Conservation (phyloP, 306 rosid genomes). For the Chamaecrista fasciculata region DNA sequence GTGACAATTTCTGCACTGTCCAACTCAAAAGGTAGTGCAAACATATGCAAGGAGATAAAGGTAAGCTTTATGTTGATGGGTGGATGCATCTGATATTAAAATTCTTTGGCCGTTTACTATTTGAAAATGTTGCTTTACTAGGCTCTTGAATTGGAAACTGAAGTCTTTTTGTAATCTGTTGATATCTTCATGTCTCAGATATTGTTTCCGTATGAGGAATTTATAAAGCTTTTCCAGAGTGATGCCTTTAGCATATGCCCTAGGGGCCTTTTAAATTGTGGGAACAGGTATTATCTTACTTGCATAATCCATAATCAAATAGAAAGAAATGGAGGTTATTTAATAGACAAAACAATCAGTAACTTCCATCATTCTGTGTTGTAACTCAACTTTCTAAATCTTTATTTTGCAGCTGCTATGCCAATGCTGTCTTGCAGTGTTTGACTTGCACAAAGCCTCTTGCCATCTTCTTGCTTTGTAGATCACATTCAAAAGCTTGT, state of each 20-base stretch:
- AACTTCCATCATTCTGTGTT: background rate
- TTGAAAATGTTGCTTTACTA: constrained; percentile 7
- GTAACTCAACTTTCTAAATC: background rate
- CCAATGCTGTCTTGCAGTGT: constrained; percentile 91
- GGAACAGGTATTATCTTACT: constrained; percentile 61
- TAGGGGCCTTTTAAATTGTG: constrained; percentile 78
- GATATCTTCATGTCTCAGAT: constrained; percentile 54
- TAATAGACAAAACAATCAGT: background rate
- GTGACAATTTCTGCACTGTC: constrained; percentile 34
- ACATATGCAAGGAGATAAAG: constrained; percentile 47
- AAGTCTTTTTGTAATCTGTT: constrained; percentile 23
- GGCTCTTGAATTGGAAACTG: constrained; percentile 17
- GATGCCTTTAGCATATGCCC: constrained; percentile 63
- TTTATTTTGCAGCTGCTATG: constrained; percentile 77
- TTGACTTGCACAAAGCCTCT: constrained; percentile 85
- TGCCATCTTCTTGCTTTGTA: constrained; percentile 50
- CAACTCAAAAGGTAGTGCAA: constrained; percentile 38
- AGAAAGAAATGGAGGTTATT: constrained; percentile 13
- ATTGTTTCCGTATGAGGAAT: constrained; percentile 82
- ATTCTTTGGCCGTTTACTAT: background rate
- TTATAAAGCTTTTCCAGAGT: constrained; percentile 60
- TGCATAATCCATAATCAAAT: background rate
- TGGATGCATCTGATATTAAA: constrained; percentile 2
- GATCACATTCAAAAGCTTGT: constrained; percentile 79
- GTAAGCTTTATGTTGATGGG: constrained; percentile 31